Evolutionary conservation across 2,329 filamentous ascomycete species (phyloP), one percentile per base, ranked within the genome.

Genomic region (Dissoconium aciculare): DNA sequence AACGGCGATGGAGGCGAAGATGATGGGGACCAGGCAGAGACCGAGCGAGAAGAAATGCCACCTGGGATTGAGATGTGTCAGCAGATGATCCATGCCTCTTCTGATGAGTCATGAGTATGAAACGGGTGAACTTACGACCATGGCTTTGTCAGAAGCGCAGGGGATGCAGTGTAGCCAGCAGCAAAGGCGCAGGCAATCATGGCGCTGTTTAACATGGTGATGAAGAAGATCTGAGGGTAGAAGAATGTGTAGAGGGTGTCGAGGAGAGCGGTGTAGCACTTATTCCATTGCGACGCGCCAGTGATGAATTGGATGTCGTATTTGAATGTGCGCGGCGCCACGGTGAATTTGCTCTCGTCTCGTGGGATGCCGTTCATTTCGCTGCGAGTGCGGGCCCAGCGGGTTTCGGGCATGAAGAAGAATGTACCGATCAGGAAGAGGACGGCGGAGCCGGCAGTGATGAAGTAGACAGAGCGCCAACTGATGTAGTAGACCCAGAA

Each of bases 141-240:
- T 3, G 43, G 43, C 17, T 35, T 23, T 6, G 37, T 45, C 6
- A 49, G 32, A 4, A 49, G 35, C 11, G 45, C 43, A 10, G 46
- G 41, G 11, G 46, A 39, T 3, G 39, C 42, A 9, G 42, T 46
- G 35, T 49, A 47, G 13, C 39, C 35, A 3, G 42, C 41, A 21
- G 48, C 46, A 21, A 45, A 43, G 13, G 45, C 40, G 14, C 30
- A 37, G n/a, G 41, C 44, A 32, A 49, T 49, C 43, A 49, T 47
- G 15, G 40, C 43, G 16, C 39, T 43, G 37, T 50, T 50, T 13
- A 51, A 33, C 38, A 48, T 43, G 6, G 46, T 47, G 36, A 48
- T 45, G 43, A 49, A 51, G 35, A 50, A 39, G 24, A 51, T 49
- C 21, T 49, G 47, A 8, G 48, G 48, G 24, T 48, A 51, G 32